A percentile compares a stretch with the other conserved stretches of the same genome.
phyloP scores from a whole-genome alignment of 148 eudicot genomes.

The Silene uniflora region DNA sequence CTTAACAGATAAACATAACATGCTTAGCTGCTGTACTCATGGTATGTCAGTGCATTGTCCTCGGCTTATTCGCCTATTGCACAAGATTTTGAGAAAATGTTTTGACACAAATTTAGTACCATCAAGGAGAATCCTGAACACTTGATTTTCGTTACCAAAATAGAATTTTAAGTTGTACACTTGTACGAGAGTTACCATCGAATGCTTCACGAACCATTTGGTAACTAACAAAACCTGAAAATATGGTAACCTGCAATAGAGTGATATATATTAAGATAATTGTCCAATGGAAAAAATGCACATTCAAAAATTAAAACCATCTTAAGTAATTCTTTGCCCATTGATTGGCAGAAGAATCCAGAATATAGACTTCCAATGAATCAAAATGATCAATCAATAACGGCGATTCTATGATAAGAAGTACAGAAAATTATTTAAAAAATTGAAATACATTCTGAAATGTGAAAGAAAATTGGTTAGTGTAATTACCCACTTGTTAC shows the following conservation, averaged over 20 bases:
- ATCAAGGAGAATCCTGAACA: not conserved
- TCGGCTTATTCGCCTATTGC: not conserved
- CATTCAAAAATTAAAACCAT: not conserved
- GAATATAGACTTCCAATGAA: not conserved
- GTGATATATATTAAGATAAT: not conserved
- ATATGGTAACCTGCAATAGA: slow-evolving; percentile 72
- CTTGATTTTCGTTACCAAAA: not conserved
- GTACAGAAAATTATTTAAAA: not conserved
- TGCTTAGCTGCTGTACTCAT: not conserved
- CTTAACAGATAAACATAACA: not conserved
- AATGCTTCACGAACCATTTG: slow-evolving; percentile 98
- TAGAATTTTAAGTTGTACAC: not conserved
- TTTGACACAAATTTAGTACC: slow-evolving; percentile 7
- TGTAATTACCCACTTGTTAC: not conserved
- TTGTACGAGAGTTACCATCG: slow-evolving; percentile 52
- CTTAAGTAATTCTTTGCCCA: not conserved
- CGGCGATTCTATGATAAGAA: not conserved
- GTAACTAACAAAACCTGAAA: slow-evolving; percentile 97
- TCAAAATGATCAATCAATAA: not conserved
- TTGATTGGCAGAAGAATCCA: not conserved
- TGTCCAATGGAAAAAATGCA: not conserved
- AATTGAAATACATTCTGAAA: not conserved
- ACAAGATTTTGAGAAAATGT: not conserved
- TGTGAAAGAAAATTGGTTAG: not conserved
- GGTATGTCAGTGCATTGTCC: not conserved